Base-by-base conservation (phyloP, 805 yeast genomes). In the Myxozyma kluyveri region DNA sequence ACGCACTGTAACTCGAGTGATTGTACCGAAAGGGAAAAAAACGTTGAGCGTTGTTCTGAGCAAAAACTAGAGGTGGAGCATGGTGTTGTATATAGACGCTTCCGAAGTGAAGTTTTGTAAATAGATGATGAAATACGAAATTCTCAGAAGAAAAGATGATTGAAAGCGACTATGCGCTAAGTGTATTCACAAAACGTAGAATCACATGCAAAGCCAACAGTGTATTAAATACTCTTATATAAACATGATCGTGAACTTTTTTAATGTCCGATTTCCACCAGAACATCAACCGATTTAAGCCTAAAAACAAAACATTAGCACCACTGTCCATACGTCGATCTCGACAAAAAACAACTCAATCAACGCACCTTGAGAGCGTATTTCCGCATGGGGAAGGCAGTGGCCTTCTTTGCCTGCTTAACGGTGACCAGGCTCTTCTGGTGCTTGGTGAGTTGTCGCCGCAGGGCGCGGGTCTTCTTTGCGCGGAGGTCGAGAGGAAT, bases 401-500 rank as follows among this genome's bases (percentile, higher is more conserved):
- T 81, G 72, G 82, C 82, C 78, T 81, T 84, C 90, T 93, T 93
- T 78, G 81, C 82, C 74, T 90, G 88, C 82, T 86, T 89, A 68
- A 77, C 85, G 71, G 98, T 91, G 74, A 78, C 76, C 74, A 78
- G 78, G 69, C 81, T 71, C 74, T 87, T 84, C 81, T 93, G 96
- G 76, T 76, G 75, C 72, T 85, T 80, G 76, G 97, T 83, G 73
- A 93, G 82, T 73, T 84, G 82, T 83, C 98, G 87, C 87, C 99
- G 91, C 78, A 91, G 79, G 76, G 99, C 98, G 85, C 98, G 91
- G 78, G 99, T 93, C 86, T 93, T 88, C 91, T 93, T 93, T 69
- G 89, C 96, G 82, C 98, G 91, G 80, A 93, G 83, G 76, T 90
- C 97, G 82, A 91, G 90, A 82, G 99, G 98, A 76, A 82, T 81